Base-by-base conservation (phyloP, 305 asterid species). In the Solanum hybrid region DNA sequence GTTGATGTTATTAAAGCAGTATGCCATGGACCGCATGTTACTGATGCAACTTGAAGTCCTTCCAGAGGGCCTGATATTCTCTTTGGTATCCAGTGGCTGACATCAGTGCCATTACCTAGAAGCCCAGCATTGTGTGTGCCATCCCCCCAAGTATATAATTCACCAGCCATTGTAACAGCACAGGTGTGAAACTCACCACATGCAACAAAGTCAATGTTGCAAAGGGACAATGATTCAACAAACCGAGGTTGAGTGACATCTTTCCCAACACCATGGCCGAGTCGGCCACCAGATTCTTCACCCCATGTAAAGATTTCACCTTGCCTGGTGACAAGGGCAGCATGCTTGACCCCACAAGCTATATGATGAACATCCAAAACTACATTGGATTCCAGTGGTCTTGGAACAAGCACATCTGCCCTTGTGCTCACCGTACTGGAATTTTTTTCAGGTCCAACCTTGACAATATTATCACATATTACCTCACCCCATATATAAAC, bases 401-500 rank as follows among this genome's bases (percentile, higher is more conserved):
- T 92, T 72, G 99, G 99, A 90, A 96, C 93, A 90, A 97, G 98
- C 89, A 97, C 93, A 15, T 97, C 99, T 57, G 97, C 92, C 92
- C 96, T 93, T 17, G 97, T 93, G 90, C 92, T 94, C 37, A 95
- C 89, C 88, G 97, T 91, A 91, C 95, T 94, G 77, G 95, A 75
- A 79, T 94, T 96, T 91, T 96, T 96, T 80, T 95, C 97, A 4
- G 98, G 98, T 83, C 99, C 98, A 68, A 95, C 92, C 91, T 93
- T 96, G 88, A 96, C 93, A 86, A 95, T 89, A 89, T 92, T 95
- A 89, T 97, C 99, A 77, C 98, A 97, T 72, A 94, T 94, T 86
- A 97, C 99, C 91, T 97, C 99, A 89, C 99, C 99, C 99, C 99
- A 97, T 85, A 97, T 94, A 89, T 97, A 97, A 13, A 97, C 98